Conservation (phyloP, 2,329 filamentous ascomycete genomes). For the Colletotrichum neosansevieriae region DNA sequence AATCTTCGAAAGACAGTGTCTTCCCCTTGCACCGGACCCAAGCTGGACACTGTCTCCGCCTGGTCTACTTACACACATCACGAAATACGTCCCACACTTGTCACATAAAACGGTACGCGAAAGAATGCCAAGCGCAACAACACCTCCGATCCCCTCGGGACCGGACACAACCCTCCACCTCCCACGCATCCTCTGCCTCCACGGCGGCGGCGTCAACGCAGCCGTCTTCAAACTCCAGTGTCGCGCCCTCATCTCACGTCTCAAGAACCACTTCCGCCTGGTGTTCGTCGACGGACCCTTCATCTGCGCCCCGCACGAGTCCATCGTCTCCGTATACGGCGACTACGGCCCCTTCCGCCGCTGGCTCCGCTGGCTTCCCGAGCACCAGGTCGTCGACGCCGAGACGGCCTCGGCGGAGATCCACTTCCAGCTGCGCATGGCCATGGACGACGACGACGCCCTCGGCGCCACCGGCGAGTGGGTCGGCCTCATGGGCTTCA, state of each 20-base stretch:
- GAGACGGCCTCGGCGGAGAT: conserved; percentile 54
- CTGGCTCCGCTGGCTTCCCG: conserved; percentile 72
- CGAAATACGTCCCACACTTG: not conserved
- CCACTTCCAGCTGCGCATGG: conserved; percentile 52
- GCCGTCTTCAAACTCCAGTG: conserved; percentile 76
- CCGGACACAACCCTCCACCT: conserved; percentile 46
- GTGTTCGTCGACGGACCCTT: conserved; percentile 80
- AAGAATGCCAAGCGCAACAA: conserved; percentile 34
- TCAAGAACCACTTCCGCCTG: conserved; percentile 73
- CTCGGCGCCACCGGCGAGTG: conserved; percentile 66
- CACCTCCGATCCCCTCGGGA: conserved; percentile 5
- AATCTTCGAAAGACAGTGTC: not conserved
- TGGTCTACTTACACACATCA: not conserved
- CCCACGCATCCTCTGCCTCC: conserved; percentile 83
- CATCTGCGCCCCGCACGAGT: conserved; percentile 70
- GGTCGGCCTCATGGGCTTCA: conserved; percentile 74
- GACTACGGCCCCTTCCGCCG: conserved; percentile 74
- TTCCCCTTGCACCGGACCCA: not conserved
- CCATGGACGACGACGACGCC: conserved; percentile 65
- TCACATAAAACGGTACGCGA: too few species aligned
- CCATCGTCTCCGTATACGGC: conserved; percentile 73
- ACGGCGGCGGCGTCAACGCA: conserved; percentile 82
- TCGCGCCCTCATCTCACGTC: conserved; percentile 62
- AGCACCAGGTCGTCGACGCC: conserved; percentile 68
- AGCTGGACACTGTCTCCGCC: too few species aligned